Base-by-base conservation (phyloP, 495 filamentous ascomycete genomes). In the Hypomontagnella submonticulosa region DNA sequence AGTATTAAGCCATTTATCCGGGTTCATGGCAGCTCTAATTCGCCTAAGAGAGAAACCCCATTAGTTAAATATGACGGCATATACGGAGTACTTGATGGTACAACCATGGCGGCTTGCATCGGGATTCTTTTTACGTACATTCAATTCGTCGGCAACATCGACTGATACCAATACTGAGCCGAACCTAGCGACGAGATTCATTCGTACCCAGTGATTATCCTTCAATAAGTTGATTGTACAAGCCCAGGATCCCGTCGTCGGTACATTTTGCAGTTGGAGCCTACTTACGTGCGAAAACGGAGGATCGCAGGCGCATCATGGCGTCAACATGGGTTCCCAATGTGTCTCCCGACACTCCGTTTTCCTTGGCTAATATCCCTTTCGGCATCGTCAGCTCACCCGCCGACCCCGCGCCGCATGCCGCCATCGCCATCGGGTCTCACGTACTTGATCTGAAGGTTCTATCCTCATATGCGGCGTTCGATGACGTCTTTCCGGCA, bases 311-410 rank as follows among this genome's bases (percentile, higher is more conserved):
- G 13, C 11, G 13, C 13, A 70, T 9, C 12, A 73, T 74, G 71
- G 44, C 6, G 13, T 66, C 66, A 34, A 70, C 79, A 6, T 82
- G 78, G 78, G 71, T 79, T 30, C 72, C 76, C 11, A 65, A 72
- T 33, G 64, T 78, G 50, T 57, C 66, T 36, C 66, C 76, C 19
- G 58, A 73, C 12, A 76, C 70, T 44, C 77, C 76, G 57, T 98
- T 98, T 78, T 95, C 93, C 11, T 79, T 98, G 44, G 82, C 87
- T 66, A 97, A 98, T 76, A 89, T 98, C 61, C 94, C 94, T 12
- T 96, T 98, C 75, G 94, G 94, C 63, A 92, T 97, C 75, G 90
- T 97, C 72, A 84, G 79, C 51, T 88, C 88, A 0, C 61, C 81
- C 1, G 70, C 76, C 12, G 76, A 84, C 61, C 73, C 80, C 2